Base-by-base conservation (phyloP, 805 yeast genomes). In the Candida arabinofermentans region DNA sequence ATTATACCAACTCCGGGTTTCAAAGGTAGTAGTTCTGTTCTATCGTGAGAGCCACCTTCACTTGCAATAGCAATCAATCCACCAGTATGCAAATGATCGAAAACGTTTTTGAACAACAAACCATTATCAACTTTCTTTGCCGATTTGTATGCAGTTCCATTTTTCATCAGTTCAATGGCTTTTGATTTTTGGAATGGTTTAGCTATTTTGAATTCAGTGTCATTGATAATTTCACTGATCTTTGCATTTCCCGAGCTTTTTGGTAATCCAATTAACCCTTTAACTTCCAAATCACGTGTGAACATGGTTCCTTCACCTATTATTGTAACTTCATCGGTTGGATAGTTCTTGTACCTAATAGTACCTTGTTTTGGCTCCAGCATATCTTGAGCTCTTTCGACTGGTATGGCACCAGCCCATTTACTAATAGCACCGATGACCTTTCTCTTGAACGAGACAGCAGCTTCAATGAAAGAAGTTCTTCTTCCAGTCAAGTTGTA, bases 11-110 rank as follows among this genome's bases (percentile, higher is more conserved):
- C 96, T 43, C 99, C 99, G 0, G 98, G 96, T 59, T 93, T 93
- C 50, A 91, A 70, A 0, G 98, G 99, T 39, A 93, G 71, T 47
- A 91, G 65, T 42, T 88, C 91, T 1, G 98, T 80, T 50, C 98
- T 74, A 60, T 91, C 99, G 57, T 91, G 99, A n/a, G 97, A 89
- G 2, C 99, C 99, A 43, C 99, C 99, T 68, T 93, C 99, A 4
- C 98, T 97, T 63, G 90, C 95, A 44, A 93, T 90, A 8, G 96
- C 97, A 33, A 91, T 70, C 44, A 93, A 79, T 33, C 82, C 79
- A 29, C 90, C 87, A 8, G 79, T 71, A 19, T 73, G 64, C 49
- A 91, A 70, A 55, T 85, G 91, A 30, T 79, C 75, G 57, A 90
- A 93, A 3, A 91, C 98, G 43, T 73, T 70, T 47, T 85, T 76